Evolutionary conservation across 2,329 filamentous ascomycete genomes (phyloP), one percentile per base, ranked within the genome.

Genomic region (Pestalotiopsis sp.): DNA sequence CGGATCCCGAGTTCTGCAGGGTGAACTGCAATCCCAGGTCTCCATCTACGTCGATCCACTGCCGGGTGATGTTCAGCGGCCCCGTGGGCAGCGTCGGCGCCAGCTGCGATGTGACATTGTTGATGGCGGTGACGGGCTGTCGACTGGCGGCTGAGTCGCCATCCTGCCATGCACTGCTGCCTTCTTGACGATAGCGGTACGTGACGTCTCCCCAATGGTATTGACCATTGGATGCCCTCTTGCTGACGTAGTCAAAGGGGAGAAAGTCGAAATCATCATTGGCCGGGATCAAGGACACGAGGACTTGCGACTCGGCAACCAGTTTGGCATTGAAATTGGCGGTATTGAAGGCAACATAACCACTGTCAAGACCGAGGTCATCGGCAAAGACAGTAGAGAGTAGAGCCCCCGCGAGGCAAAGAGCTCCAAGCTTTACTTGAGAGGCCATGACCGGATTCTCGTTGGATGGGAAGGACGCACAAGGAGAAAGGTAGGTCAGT

Each of bases 171-270:
- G 71, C 64, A 1, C 70, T 75, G 13, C 68, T 66, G 4, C 79
- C 80, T 1, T 75, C 75, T 2, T 77, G 71, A n/a, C 86, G 85
- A 73, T 87, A 90, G 13, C 86, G 83, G 59, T 86, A 81, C 0
- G 86, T 88, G 52, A 90, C 78, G 61, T 90, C 88, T 3, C 88
- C 88, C 72, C 85, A 85, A 73, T 90, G 88, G 70, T 90, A 88
- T 69, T 88, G 84, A 3, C 84, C 83, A 68, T 88, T 83, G 13
- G 80, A 79, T 12, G 84, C 82, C 7, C 87, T 81, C 17, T 78
- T 76, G 0, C 80, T 68, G 3, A 89, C 79, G 59, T 83, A 76
- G 72, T 88, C 87, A 7, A 79, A 85, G 0, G 87, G 87, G 2
- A 87, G 80, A 70, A 89, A 90, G 75, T 90, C 85, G 70, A 88